Evolutionary conservation across 257 asterid genomes (phyloP).

Genomic region (Lycium barbarum): DNA sequence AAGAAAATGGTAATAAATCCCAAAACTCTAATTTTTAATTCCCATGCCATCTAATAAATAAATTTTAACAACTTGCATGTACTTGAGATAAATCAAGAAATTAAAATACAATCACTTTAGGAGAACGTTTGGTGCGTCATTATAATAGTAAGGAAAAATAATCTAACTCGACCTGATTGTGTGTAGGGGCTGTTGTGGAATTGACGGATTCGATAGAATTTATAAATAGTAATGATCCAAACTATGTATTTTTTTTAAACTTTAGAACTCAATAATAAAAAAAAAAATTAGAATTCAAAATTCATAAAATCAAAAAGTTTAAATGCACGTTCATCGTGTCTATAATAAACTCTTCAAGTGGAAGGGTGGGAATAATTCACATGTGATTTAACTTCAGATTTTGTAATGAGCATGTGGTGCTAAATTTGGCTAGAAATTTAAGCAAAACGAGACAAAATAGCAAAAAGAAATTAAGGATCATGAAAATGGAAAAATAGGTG

Average conservation of each 20-base stretch:
- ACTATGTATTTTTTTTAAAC: too few species aligned
- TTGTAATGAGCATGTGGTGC: not conserved
- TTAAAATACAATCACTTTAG: not conserved
- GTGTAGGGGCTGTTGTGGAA: too few species aligned
- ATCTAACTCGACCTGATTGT: too few species aligned
- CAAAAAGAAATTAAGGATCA: not conserved
- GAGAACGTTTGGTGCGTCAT: not conserved
- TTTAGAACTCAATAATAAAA: too few species aligned
- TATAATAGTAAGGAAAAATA: too few species aligned
- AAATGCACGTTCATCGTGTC: not conserved
- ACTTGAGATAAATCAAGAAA: not conserved
- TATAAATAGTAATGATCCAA: too few species aligned
- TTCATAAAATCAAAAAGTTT: too few species aligned
- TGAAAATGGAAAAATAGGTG: not conserved
- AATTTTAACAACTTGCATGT: not conserved
- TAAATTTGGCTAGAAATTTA: not conserved
- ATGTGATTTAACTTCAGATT: not conserved
- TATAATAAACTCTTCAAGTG: not conserved
- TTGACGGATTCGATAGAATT: too few species aligned
- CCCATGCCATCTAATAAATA: not conserved
- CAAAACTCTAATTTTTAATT: too few species aligned
- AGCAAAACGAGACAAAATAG: not conserved
- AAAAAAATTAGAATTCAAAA: too few species aligned
- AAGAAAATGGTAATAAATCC: not conserved
- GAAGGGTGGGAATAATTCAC: conserved; percentile 5